phyloP scores from a whole-genome alignment of 1,139 yeast genomes.

The Ashbya aceris region DNA sequence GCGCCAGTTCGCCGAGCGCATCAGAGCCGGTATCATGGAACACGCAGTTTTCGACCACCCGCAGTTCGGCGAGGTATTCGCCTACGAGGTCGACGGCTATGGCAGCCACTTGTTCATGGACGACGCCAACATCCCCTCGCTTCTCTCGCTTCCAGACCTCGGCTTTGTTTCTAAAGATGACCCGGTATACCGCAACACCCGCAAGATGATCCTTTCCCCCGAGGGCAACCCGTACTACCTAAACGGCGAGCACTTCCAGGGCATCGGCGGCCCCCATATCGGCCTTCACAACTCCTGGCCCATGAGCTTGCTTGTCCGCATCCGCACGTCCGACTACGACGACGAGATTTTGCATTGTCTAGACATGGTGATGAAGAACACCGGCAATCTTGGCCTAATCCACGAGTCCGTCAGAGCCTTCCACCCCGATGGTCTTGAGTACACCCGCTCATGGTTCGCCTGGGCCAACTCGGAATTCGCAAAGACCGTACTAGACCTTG shows the following conservation, averaged over 20 bases:
- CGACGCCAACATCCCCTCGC: conserved; percentile 83
- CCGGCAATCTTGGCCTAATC: conserved; percentile 71
- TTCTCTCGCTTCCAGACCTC: conserved; percentile 71
- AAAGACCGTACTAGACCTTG: conserved; percentile 67
- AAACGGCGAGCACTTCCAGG: conserved; percentile 53
- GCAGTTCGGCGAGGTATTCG: conserved; percentile 64
- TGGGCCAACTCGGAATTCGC: conserved; percentile 95
- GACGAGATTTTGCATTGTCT: conserved; percentile 50
- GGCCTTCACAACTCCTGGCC: conserved; percentile 86
- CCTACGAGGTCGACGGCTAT: conserved; percentile 84
- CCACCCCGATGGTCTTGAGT: conserved; percentile 37
- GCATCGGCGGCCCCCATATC: conserved; percentile 87
- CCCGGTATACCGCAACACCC: conserved; percentile 63
- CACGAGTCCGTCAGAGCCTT: conserved; percentile 76
- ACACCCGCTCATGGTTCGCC: conserved; percentile 81
- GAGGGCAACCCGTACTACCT: conserved; percentile 72
- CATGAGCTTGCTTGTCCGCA: conserved; percentile 65
- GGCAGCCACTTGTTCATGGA: conserved; percentile 74
- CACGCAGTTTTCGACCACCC: conserved; percentile 63
- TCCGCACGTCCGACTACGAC: conserved; percentile 67
- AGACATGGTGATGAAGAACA: conserved; percentile 45
- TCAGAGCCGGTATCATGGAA: conserved; percentile 49
- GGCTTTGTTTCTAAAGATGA: conserved; percentile 51
- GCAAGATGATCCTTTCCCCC: conserved; percentile 63
- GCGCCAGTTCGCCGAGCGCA: conserved; percentile 34